These are phyloP conservation scores for Scopulariopsis brevicaulis DNA, from an alignment of 2,329 filamentous ascomycete species.

Conservation along the genomic window DNA sequence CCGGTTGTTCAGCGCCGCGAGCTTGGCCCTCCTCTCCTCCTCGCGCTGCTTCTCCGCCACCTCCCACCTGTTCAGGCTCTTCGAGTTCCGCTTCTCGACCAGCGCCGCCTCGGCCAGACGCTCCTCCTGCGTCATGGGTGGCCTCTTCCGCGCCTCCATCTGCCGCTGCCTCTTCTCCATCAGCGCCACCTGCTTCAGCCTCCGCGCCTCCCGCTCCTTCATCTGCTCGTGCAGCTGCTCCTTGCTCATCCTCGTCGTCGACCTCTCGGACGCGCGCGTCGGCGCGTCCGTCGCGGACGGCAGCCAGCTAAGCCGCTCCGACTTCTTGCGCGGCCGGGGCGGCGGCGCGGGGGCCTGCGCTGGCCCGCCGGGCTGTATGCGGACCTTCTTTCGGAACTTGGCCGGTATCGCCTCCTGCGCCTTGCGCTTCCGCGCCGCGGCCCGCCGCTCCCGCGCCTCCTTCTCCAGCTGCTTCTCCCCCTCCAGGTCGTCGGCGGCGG, in stretches of 20 bases:
- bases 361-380: constrained; percentile 45
- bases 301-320: constrained; percentile 47
- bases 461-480: constrained; percentile 82
- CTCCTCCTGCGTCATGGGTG: constrained; percentile 77
- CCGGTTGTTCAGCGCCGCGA: constrained; percentile 80
- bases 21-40: constrained; percentile 68
- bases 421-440: constrained; percentile 67
- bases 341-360: constrained; percentile 23
- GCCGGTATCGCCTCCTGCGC: constrained; percentile 62
- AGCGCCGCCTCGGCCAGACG: constrained; percentile 70
- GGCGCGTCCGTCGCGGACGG: constrained; percentile 42
- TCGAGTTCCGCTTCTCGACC: constrained; percentile 77
- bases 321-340: constrained; percentile 46
- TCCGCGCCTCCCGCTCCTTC: constrained; percentile 58
- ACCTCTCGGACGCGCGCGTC: constrained; percentile 44
- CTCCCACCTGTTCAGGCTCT: constrained; percentile 89
- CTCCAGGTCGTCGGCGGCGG: constrained; percentile 54
- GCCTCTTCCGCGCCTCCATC: constrained; percentile 64
- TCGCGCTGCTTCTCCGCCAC: constrained; percentile 82
- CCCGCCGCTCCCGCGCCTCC: constrained; percentile 56
- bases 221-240: constrained; percentile 59
- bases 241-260: constrained; percentile 47
- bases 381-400: constrained; percentile 64
- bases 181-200: constrained; percentile 56
- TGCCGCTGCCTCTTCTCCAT: constrained; percentile 60